phyloP scores from a whole-genome alignment of 108 stramenopile species.

The Nitzschia sp. region DNA sequence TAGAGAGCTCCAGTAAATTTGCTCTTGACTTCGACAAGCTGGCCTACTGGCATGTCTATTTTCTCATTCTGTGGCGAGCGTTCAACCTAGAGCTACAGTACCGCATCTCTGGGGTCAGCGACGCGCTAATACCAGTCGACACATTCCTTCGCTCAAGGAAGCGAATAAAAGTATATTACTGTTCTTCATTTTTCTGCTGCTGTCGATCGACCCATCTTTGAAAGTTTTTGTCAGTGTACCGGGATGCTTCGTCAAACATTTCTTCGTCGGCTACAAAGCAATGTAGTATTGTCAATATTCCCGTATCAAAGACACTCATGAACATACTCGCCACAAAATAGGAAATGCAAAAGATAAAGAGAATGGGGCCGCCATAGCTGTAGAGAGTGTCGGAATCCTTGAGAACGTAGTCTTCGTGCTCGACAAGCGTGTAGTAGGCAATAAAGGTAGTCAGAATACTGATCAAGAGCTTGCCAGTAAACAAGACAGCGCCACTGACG shows the following conservation, averaged over 20 bases:
- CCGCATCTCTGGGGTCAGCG: too few species aligned
- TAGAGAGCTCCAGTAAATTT: too few species aligned
- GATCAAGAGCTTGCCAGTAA: conserved; percentile 87
- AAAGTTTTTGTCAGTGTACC: not conserved
- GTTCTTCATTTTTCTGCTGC: not conserved
- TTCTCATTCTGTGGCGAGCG: too few species aligned
- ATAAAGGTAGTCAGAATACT: conserved; percentile 56
- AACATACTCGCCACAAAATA: conserved; percentile 72
- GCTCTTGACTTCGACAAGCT: too few species aligned
- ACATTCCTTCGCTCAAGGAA: too few species aligned
- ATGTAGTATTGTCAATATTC: conserved; percentile 80
- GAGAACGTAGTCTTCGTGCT: conserved; percentile 12
- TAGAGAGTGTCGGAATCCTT: conserved; percentile 32
- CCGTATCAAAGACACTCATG: conserved; percentile 80
- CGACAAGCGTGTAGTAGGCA: conserved; percentile 40
- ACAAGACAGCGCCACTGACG: conserved; percentile 72
- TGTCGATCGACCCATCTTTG: conserved; percentile 1
- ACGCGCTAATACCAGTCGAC: too few species aligned
- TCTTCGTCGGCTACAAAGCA: conserved; percentile 92
- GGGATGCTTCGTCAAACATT: conserved; percentile 61
- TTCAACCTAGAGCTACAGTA: too few species aligned
- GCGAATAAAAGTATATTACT: too few species aligned
- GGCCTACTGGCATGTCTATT: too few species aligned
- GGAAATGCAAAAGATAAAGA: conserved; percentile 63
- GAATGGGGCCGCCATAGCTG: conserved; percentile 61